These are phyloP conservation scores for Psilocybe sp. DNA, from an alignment of 768 basidiomycete genomes.

Conservation along the genomic window DNA sequence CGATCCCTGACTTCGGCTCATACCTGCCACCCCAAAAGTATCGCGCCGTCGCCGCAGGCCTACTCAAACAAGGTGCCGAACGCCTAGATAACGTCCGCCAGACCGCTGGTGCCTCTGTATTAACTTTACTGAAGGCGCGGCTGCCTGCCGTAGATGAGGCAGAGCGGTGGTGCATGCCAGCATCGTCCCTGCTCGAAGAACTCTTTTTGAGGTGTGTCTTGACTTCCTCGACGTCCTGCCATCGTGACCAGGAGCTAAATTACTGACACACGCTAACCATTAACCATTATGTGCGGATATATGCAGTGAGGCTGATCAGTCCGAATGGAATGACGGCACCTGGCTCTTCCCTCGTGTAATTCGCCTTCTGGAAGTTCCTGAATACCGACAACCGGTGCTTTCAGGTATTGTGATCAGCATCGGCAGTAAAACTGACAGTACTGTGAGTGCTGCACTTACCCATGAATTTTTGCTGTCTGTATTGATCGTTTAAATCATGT, in stretches of 20 bases:
- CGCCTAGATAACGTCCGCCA: slow-evolving; percentile 88
- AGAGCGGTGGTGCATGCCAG: slow-evolving; percentile 52
- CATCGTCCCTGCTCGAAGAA: slow-evolving; percentile 41
- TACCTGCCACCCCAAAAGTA: slow-evolving; percentile 63
- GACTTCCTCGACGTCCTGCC: no score
- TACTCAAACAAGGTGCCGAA: slow-evolving; percentile 89
- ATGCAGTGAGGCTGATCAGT: slow-evolving; percentile 21
- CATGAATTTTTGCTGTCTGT: slow-evolving; percentile 6
- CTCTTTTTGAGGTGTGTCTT: slow-evolving; percentile 43
- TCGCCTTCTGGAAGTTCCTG: slow-evolving; percentile 55
- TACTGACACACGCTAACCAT: slow-evolving; percentile 1
- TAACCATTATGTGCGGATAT: slow-evolving; percentile 1
- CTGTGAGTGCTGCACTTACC: slow-evolving; percentile 47
- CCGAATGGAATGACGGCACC: slow-evolving; percentile 66
- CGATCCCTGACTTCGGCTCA: slow-evolving; percentile 43
- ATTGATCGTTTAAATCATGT: slow-evolving; percentile 7
- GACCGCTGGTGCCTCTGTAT: slow-evolving; percentile 65
- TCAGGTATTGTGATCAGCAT: slow-evolving; percentile 76
- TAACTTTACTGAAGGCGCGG: slow-evolving; percentile 44
- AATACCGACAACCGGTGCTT: slow-evolving; percentile 63
- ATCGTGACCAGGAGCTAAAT: slow-evolving; percentile 21
- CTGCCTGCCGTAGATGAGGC: slow-evolving; percentile 38
- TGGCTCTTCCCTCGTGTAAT: slow-evolving; percentile 78
- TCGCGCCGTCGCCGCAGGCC: slow-evolving; percentile 55
- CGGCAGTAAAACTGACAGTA: slow-evolving; percentile 81